These are phyloP conservation scores for Metschnikowia continentalis DNA, from an alignment of 805 yeast species.

Conservation along the genomic window DNA sequence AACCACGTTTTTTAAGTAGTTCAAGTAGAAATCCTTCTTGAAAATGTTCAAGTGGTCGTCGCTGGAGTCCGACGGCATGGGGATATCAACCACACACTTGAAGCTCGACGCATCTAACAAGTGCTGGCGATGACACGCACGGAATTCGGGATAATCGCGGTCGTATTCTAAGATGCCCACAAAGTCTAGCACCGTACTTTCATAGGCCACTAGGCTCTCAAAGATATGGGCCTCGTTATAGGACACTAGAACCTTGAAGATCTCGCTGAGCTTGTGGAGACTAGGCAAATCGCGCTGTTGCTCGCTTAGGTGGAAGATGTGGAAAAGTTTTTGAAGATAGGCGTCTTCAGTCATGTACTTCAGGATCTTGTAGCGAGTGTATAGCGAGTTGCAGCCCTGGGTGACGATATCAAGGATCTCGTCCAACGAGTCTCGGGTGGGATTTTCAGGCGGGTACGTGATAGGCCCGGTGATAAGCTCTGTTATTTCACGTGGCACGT, in stretches of 20 bases:
- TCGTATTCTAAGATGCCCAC: slow-evolving; percentile 85
- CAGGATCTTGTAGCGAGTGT: slow-evolving; percentile 57
- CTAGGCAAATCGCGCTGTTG: slow-evolving; percentile 44
- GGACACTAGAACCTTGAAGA: slow-evolving; percentile 64
- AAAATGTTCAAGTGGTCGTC: slow-evolving; percentile 48
- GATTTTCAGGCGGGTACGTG: slow-evolving; percentile 53
- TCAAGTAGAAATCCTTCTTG: slow-evolving; percentile 70
- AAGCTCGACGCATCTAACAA: slow-evolving; percentile 54
- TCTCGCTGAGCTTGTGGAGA: slow-evolving; percentile 65
- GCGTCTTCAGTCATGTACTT: slow-evolving; percentile 49
- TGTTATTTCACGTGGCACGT: slow-evolving; percentile 46
- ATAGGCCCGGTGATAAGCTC: slow-evolving; percentile 82
- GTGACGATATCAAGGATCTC: slow-evolving; percentile 53
- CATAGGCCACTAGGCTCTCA: slow-evolving; percentile 31
- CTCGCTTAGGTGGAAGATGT: slow-evolving; percentile 57
- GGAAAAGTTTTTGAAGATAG: slow-evolving; percentile 51
- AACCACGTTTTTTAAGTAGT: slow-evolving; percentile 82
- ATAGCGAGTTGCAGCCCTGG: slow-evolving; percentile 58
- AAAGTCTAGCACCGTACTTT: slow-evolving; percentile 43
- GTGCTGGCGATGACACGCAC: slow-evolving; percentile 75
- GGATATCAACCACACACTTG: slow-evolving; percentile 61
- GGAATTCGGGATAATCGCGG: slow-evolving; percentile 74
- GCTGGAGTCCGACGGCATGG: slow-evolving; percentile 37
- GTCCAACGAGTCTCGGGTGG: slow-evolving; percentile 47
- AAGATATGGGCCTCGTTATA: slow-evolving; percentile 55